Evolutionary conservation across 2,329 filamentous ascomycete genomes (phyloP).

Genomic region (Epichloe amarillans): DNA sequence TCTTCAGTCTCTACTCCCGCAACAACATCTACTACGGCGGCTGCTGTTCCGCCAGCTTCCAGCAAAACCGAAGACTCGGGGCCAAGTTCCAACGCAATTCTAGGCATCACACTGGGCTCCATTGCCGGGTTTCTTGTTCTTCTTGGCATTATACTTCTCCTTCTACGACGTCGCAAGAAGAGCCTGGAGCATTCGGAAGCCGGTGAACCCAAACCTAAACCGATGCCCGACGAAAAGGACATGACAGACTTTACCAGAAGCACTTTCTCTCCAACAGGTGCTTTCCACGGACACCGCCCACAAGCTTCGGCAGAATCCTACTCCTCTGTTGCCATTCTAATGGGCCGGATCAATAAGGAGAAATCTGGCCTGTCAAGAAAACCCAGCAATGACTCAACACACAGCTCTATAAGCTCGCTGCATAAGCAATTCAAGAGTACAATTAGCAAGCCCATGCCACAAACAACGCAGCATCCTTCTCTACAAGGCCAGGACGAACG

Average conservation of each 20-base stretch:
- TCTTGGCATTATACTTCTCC: conserved; percentile 57
- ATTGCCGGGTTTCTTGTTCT: conserved; percentile 61
- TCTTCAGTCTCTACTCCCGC: conserved; percentile 12
- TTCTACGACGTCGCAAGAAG: conserved; percentile 36
- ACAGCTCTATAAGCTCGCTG: conserved; percentile 38
- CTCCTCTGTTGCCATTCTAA: conserved; percentile 51
- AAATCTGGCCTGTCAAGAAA: conserved; percentile 34
- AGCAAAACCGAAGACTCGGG: conserved; percentile 11
- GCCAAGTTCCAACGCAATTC: conserved; percentile 41
- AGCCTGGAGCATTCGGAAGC: conserved; percentile 36
- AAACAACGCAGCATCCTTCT: conserved; percentile 21
- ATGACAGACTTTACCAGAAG: conserved; percentile 34
- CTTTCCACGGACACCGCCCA: conserved; percentile 38
- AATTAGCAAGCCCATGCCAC: conserved; percentile 48
- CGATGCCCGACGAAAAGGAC: conserved; percentile 44
- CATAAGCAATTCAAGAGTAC: conserved; percentile 50
- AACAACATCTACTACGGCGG: conserved; percentile 12
- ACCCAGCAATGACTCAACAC: conserved; percentile 40
- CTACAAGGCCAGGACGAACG: conserved; percentile 27
- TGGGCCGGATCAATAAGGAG: conserved; percentile 44
- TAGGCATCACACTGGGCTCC: conserved; percentile 73
- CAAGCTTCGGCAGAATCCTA: conserved; percentile 43
- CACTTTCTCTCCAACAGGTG: conserved; percentile 21
- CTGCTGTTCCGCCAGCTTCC: conserved; percentile 3
- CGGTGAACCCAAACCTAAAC: conserved; percentile 26